Evolutionary conservation across 192 early-diverging fungal species (phyloP).

Genomic region (Rhizophagus prolifer): DNA sequence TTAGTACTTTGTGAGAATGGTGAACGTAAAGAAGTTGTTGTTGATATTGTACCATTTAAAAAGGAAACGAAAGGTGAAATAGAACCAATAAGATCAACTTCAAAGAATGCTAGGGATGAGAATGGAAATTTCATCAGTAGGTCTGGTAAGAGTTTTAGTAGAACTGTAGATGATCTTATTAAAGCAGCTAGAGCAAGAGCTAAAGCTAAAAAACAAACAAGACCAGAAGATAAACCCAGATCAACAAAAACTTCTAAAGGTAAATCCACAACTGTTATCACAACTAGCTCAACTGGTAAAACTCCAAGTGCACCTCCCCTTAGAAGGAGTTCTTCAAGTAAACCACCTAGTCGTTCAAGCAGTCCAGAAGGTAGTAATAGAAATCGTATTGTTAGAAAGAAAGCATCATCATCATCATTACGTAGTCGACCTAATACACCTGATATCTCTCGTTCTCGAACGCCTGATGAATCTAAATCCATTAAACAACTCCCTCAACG

Average conservation of each 20-base stretch:
- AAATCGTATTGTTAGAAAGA: neutral
- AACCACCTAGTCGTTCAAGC: conserved; percentile 15
- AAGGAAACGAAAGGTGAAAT: conserved; percentile 21
- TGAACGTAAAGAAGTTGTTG: conserved; percentile 24
- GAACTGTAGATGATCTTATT: conserved; percentile 21
- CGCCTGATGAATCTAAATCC: conserved; percentile 22
- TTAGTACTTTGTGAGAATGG: conserved; percentile 29
- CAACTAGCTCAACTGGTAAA: neutral
- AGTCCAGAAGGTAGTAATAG: conserved; percentile 24
- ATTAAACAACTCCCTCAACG: conserved; percentile 20
- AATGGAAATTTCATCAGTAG: conserved; percentile 21
- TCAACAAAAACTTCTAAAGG: neutral
- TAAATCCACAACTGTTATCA: neutral
- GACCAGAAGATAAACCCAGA: neutral
- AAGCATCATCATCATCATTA: neutral
- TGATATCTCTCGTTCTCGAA: conserved; percentile 12
- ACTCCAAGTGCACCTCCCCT: neutral
- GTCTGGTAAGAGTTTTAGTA: neutral
- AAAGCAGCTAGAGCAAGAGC: conserved; percentile 11
- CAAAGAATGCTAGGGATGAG: conserved; percentile 18
- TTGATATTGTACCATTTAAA: conserved; percentile 28
- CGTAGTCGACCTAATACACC: conserved; percentile 30
- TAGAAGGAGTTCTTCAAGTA: conserved; percentile 14
- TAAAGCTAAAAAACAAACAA: neutral
- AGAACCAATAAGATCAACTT: neutral